Conservation (phyloP, 371 early-diverging fungal genomes). For the Actinomortierella ambigua region DNA sequence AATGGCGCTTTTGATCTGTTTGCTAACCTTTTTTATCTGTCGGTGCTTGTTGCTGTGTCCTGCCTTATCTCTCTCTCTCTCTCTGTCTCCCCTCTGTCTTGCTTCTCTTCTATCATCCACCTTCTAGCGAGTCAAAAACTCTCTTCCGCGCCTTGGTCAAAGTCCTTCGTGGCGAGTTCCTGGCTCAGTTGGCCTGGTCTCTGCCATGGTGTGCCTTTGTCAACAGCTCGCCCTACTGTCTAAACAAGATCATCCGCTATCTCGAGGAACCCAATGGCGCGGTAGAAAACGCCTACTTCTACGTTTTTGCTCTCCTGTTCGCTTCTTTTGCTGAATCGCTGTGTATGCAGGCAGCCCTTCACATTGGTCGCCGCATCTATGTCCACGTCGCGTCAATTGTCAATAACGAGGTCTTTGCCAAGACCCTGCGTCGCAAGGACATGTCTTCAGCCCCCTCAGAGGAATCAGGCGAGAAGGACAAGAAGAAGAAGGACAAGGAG, state of each 20-base stretch:
- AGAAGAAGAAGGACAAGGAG: constrained; percentile 43
- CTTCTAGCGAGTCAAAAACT: constrained; percentile 6
- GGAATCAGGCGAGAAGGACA: constrained; percentile 15
- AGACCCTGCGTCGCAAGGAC: constrained; percentile 61
- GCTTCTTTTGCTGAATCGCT: constrained; percentile 53
- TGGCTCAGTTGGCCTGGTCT: constrained; percentile 50
- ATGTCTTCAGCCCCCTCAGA: constrained; percentile 35
- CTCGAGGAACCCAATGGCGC: constrained; percentile 52
- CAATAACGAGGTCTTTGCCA: constrained; percentile 63
- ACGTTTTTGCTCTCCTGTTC: constrained; percentile 64
- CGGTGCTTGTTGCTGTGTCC: too few species aligned
- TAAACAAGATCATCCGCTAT: constrained; percentile 60
- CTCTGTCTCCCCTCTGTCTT: too few species aligned
- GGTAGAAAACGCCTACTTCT: constrained; percentile 53
- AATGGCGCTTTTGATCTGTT: too few species aligned
- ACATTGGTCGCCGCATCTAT: constrained; percentile 58
- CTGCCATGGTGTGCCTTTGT: constrained; percentile 54
- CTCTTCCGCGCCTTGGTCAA: constrained; percentile 37
- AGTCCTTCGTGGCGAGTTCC: constrained; percentile 47
- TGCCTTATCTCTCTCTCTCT: too few species aligned
- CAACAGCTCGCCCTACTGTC: constrained; percentile 61
- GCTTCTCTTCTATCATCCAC: too few species aligned
- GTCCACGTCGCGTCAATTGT: constrained; percentile 62
- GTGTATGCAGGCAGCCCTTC: constrained; percentile 55
- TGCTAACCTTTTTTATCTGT: too few species aligned